phyloP scores from a whole-genome alignment of 1,284 basidiomycete species.

The Flammula alnicola region DNA sequence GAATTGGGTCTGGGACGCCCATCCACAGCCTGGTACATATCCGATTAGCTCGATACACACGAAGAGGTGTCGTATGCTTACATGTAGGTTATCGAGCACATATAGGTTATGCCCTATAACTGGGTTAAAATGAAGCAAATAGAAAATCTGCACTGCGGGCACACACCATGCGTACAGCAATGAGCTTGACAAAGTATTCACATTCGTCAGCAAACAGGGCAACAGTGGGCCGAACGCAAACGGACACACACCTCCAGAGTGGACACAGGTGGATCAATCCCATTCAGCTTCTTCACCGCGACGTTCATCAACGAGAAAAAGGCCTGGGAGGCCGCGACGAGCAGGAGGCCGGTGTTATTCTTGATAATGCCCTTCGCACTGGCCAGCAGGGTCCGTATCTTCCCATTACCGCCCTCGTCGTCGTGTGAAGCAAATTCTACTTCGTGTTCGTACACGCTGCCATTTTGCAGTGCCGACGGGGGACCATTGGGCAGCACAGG shows the following conservation, averaged over 20 bases:
- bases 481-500: slow-evolving; percentile 3
- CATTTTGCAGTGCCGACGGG: background rate
- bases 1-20: slow-evolving; percentile 65
- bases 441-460: background rate
- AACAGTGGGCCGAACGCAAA: background rate
- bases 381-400: background rate
- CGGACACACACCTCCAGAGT: slow-evolving; percentile 52
- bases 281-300: slow-evolving; percentile 64
- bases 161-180: slow-evolving; percentile 42
- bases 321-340: slow-evolving; percentile 61
- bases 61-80: slow-evolving; percentile 23
- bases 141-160: background rate
- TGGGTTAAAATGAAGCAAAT: background rate
- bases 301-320: slow-evolving; percentile 69
- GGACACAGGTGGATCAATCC: slow-evolving; percentile 60
- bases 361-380: slow-evolving; percentile 5
- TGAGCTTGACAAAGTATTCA: slow-evolving; percentile 31
- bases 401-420: background rate
- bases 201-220: background rate
- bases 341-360: slow-evolving; percentile 62
- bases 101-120: slow-evolving; percentile 28
- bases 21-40: slow-evolving; percentile 44
- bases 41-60: background rate
- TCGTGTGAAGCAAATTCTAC: slow-evolving; percentile 2
- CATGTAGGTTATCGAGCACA: slow-evolving; percentile 40